Evolutionary conservation across 108 stramenopile genomes (phyloP).

Genomic region (Parietichytrium sp.): DNA sequence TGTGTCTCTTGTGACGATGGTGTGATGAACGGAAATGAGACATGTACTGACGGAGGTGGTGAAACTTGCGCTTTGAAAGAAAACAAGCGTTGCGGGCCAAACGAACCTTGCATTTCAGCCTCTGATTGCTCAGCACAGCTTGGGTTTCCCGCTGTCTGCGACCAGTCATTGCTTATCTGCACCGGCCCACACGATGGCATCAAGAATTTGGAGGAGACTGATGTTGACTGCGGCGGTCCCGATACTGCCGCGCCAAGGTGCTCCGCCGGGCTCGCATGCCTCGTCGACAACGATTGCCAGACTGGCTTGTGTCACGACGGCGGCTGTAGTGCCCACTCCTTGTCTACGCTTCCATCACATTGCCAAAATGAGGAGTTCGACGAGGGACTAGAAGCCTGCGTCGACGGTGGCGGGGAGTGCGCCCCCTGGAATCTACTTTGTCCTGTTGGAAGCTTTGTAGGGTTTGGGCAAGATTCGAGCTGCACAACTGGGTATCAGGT

Average conservation of each 20-base stretch:
- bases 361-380: background rate
- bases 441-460: background rate
- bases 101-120: background rate
- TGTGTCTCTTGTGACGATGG: background rate
- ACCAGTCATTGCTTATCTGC: background rate
- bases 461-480: background rate
- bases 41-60: background rate
- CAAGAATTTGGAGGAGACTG: background rate
- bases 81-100: background rate
- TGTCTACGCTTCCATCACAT: background rate
- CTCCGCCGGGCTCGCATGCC: background rate
- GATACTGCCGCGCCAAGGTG: background rate
- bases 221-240: constrained; percentile 7
- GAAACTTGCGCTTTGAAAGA: background rate
- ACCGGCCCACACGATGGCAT: background rate
- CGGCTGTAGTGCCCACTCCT: background rate
- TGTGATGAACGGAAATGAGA: background rate
- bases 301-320: background rate
- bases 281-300: background rate
- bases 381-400: too few relatives aligned
- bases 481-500: background rate
- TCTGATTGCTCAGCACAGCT: background rate
- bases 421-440: background rate
- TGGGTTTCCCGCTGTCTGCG: background rate
- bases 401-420: background rate